Percentiles rank a stretch among this genome's conserved stretches.
Conservation (phyloP, 2,329 filamentous ascomycete species). For the Rutstroemia sp. region DNA sequence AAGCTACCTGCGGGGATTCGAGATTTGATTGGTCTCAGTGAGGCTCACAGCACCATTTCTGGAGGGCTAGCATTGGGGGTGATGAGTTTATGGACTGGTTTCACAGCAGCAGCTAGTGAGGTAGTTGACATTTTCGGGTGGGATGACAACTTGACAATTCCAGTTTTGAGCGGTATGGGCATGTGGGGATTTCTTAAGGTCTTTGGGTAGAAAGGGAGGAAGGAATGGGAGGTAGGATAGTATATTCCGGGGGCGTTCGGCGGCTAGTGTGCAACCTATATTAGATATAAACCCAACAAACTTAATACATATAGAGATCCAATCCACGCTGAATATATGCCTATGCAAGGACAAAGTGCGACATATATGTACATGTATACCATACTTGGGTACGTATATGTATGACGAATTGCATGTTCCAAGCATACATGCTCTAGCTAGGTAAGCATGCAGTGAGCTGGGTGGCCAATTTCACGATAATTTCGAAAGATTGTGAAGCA, state of each 20-base stretch:
- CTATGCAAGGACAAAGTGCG: not conserved
- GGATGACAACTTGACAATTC: constrained; percentile 98
- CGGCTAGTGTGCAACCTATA: not conserved
- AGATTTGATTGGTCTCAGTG: constrained; percentile 52
- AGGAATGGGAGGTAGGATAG: not conserved
- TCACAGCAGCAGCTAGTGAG: constrained; percentile 83
- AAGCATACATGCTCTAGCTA: not conserved
- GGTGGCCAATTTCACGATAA: constrained; percentile 7
- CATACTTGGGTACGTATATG: not conserved
- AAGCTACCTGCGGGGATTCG: constrained; percentile 57
- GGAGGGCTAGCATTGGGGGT: constrained; percentile 68
- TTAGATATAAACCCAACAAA: constrained; percentile 1
- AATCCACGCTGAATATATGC: constrained; percentile 9
- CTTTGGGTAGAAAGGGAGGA: constrained; percentile 48
- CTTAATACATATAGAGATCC: constrained; percentile 1
- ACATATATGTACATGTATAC: not conserved
- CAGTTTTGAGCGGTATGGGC: constrained; percentile 78
- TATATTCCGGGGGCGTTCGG: constrained; percentile 1
- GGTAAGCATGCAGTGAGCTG: constrained; percentile 8
- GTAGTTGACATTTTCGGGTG: constrained; percentile 85
- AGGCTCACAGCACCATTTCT: constrained; percentile 52
- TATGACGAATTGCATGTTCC: constrained; percentile 2
- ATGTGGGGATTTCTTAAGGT: constrained; percentile 88
- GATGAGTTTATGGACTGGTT: constrained; percentile 81
- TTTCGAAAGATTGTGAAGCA: constrained; percentile 3